Base-by-base conservation (phyloP, 1,284 basidiomycete genomes). In the Cryptococcus sp. region DNA sequence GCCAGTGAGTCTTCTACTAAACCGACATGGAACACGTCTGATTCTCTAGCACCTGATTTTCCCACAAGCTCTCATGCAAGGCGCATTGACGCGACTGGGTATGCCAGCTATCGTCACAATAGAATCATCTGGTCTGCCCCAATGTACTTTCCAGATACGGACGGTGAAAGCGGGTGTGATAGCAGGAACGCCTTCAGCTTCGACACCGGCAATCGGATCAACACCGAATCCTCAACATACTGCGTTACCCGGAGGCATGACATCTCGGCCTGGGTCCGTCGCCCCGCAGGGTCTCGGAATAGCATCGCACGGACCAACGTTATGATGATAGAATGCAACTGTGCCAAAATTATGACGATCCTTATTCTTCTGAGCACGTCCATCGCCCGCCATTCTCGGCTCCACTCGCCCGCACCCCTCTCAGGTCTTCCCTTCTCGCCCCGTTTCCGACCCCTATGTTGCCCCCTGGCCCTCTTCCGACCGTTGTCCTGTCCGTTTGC, bases 51-150 rank as follows among this genome's bases (percentile, higher is more conserved):
- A 90, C 66, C 84, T 86, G 34, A 83, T 87, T 5, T 84, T 90
- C 76, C 82, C 89, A 0, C 84, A 84, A 44, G 90, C 90, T 13
- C 82, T 93, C 45, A 85, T 95, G 47, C 84, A 86, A 55, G 90
- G 91, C n/a, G 85, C 88, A 1, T 81, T 94, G 0, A 78, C 81
- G 5, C 80, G 90, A 49, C 76, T 94, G n/a, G 90, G 90, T 11
- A 83, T 86, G 61, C 81, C 86, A 44, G 84, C 83, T 15, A 84
- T 82, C 2, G 88, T 94, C 0, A 79, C 82, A 0, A 85, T 89
- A 5, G 91, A 95, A 69, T 83, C 89, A 3, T 84, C 82, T 2
- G 80, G 83, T n/a, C 70, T 92, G 64, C 91, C 91, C 14, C 89
- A 91, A 80, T 93, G 90, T 53, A 73, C 72, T 34, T 74, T 74